These are phyloP conservation scores for Jacaranda mimosifolia DNA, from an alignment of 257 asterid genomes.

Conservation along the genomic window DNA sequence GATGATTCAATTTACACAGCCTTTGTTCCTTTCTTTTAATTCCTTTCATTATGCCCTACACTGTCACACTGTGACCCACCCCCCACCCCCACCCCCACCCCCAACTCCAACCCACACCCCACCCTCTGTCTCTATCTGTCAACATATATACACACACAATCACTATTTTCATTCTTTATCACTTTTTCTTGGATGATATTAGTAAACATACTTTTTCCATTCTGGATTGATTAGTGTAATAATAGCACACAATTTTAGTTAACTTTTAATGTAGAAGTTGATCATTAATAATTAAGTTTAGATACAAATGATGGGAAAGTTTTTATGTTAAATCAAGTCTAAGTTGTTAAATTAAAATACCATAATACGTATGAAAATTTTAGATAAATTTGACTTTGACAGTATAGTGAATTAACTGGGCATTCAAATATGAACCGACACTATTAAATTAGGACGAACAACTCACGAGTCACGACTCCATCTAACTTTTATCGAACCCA, in stretches of 20 bases:
- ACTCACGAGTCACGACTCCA: constrained; percentile 18
- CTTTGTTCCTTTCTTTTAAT: constrained; percentile 62
- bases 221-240: too few relatives aligned
- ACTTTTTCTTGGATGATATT: not conserved
- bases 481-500: constrained; percentile 36
- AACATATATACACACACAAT: constrained; percentile 16
- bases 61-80: constrained; percentile 36
- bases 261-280: too few relatives aligned
- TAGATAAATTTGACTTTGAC: not conserved
- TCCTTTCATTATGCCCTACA: constrained; percentile 57
- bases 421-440: constrained; percentile 38
- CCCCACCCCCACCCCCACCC: not conserved
- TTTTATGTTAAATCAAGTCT: too few relatives aligned
- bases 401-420: constrained; percentile 2
- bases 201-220: not conserved
- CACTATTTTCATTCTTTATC: not conserved
- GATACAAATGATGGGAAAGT: too few relatives aligned
- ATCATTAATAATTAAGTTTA: too few relatives aligned
- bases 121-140: constrained; percentile 31
- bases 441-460: constrained; percentile 33
- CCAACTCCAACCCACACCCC: not conserved
- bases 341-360: not conserved
- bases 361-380: not conserved
- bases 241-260: too few relatives aligned
- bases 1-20: constrained; percentile 56